Evolutionary conservation across 2,329 filamentous ascomycete genomes (phyloP), one percentile per base, ranked within the genome.

Genomic region (Xylaria sp.): DNA sequence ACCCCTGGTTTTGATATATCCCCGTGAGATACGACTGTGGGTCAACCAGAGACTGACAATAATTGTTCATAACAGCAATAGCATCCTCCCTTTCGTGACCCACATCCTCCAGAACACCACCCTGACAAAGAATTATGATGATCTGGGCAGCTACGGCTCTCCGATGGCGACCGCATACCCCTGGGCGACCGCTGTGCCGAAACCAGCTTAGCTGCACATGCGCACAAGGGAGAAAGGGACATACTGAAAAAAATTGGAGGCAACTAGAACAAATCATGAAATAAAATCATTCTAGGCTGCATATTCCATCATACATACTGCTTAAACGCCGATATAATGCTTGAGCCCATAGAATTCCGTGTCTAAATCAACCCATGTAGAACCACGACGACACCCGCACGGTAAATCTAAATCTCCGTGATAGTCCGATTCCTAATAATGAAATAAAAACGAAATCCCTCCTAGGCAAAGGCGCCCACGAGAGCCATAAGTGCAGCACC

Each of bases 401-500:
- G 4, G 57, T 19, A 58, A 30, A 24, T 66, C 12, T 50, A 61
- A 51, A 56, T 61, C 42, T 12, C 54, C 47, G 8, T 42, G 24
- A 21, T 11, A 51, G 19, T 56, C 45, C 12, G n/a, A 32, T n/a
- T 51, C 36, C 32, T 17, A 2, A n/a, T 61, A 27, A 30, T 30
- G 7, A 30, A 69, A 62, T 32, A 12, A 45, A 39, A 64, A 12
- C 24, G 24, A 12, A 7, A 27, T 19, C 12, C 11, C 39, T 34
- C 58, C 61, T 69, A 93, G 9, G 90, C 91, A 85, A 92, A 93
- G 8, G 90, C 91, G 0, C 91, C 91, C 0, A 93, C 90, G 14
- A 89, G 77, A 39, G 90, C 90, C 91, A 93, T 93, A 59, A 91
- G 82, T 59, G 85, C 81, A 0, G 91, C 89, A 0, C 91, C 91